A percentile compares a stretch with the other conserved stretches of the same genome.
These are phyloP conservation scores for Nannochloropsis salina DNA, from an alignment of 108 stramenopile species.

Conservation along the genomic window DNA sequence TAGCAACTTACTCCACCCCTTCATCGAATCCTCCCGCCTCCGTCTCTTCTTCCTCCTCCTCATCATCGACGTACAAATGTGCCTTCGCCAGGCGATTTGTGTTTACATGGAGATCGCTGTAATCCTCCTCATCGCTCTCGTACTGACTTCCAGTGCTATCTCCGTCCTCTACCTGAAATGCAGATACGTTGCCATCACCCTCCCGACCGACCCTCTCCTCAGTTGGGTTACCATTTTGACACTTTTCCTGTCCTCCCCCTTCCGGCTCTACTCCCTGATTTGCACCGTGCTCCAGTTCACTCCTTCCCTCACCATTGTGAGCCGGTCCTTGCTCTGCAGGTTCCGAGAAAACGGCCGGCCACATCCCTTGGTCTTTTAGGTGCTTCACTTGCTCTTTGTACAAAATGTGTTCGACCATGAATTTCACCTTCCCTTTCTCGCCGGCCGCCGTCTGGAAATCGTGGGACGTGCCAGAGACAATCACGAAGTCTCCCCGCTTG, in stretches of 20 bases:
- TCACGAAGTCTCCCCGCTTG: constrained; percentile 85
- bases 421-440: constrained; percentile 43
- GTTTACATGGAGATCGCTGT: constrained; percentile 43
- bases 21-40: constrained; percentile 32
- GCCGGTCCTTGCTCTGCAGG: constrained; percentile 5
- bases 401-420: constrained; percentile 66
- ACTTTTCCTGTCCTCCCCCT: background rate
- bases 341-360: constrained; percentile 62
- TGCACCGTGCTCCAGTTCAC: background rate
- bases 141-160: constrained; percentile 20
- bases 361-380: constrained; percentile 67
- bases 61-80: constrained; percentile 36
- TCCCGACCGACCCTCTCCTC: background rate
- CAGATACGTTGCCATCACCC: background rate
- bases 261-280: background rate
- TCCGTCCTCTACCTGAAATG: constrained; percentile 23
- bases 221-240: background rate
- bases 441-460: constrained; percentile 46
- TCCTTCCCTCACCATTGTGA: constrained; percentile 2
- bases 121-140: constrained; percentile 40
- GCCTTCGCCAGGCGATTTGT: constrained; percentile 47
- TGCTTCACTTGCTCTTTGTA: constrained; percentile 93
- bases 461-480: constrained; percentile 59
- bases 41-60: constrained; percentile 46
- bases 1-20: constrained; percentile 21